phyloP scores from a whole-genome alignment of 352 stramenopile genomes.

The Globisporangium recalcitrans region DNA sequence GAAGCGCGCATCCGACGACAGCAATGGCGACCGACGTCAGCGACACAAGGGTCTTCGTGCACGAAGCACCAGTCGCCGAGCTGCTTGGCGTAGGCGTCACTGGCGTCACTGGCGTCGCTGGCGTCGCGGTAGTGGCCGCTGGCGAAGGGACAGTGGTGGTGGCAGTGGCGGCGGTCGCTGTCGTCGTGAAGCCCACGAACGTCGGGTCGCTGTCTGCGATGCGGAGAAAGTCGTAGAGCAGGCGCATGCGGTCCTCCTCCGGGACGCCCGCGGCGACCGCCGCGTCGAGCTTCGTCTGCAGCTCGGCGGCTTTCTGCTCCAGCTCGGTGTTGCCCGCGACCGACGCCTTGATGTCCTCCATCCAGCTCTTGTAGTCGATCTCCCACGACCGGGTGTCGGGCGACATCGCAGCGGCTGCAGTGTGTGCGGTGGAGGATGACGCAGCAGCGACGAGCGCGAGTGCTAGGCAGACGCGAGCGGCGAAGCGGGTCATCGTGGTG shows the following conservation, averaged over 20 bases:
- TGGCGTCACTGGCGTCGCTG: neutral
- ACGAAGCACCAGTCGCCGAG: neutral
- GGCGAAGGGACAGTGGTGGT: neutral
- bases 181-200: slow-evolving; percentile 11
- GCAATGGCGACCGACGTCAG: neutral
- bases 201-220: slow-evolving; percentile 7
- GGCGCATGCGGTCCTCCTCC: slow-evolving; percentile 13
- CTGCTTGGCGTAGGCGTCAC: neutral
- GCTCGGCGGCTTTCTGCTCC: slow-evolving; percentile 2
- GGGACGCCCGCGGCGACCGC: slow-evolving; percentile 6
- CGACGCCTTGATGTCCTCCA: slow-evolving; percentile 9
- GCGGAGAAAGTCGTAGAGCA: slow-evolving; percentile 13
- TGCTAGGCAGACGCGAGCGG: neutral
- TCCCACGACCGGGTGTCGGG: neutral
- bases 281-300: slow-evolving; percentile 8
- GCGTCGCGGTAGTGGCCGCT: neutral
- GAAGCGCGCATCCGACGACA: slow-evolving; percentile 1
- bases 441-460: slow-evolving; percentile 4
- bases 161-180: neutral
- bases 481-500: neutral
- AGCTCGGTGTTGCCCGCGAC: slow-evolving; percentile 8
- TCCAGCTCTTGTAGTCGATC: slow-evolving; percentile 15
- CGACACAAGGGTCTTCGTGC: neutral
- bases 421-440: neutral
- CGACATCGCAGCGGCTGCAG: neutral